Evolutionary conservation across 495 filamentous ascomycete genomes (phyloP).

Genomic region (Penicillium cataractarum): DNA sequence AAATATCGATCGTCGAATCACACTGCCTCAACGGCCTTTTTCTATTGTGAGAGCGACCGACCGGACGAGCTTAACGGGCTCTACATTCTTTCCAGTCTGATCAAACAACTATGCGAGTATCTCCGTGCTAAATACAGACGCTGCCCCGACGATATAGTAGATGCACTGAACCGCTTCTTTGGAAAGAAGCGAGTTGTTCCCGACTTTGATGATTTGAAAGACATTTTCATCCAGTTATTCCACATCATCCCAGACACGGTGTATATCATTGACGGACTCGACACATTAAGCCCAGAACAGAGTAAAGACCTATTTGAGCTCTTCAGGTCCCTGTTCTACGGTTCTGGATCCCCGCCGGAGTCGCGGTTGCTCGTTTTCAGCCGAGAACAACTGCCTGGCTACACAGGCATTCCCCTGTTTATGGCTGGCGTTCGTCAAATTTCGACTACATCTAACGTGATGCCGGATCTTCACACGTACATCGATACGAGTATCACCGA

Average conservation of each 20-base stretch:
- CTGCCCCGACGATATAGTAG: not conserved
- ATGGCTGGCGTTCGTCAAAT: conserved; percentile 26
- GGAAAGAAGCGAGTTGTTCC: conserved; percentile 15
- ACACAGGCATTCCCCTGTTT: conserved; percentile 19
- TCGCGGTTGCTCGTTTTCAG: conserved; percentile 24
- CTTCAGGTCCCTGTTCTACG: not conserved
- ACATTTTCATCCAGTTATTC: conserved; percentile 22
- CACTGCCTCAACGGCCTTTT: not conserved
- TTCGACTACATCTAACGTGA: conserved; percentile 26
- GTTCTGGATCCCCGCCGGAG: not conserved
- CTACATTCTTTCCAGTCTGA: not conserved
- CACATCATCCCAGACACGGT: not conserved
- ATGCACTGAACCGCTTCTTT: conserved; percentile 11
- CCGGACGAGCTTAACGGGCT: not conserved
- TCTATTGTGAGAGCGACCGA: not conserved
- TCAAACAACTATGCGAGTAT: conserved; percentile 2
- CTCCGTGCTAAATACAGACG: not conserved
- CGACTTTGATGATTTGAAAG: conserved; percentile 24
- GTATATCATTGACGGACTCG: not conserved
- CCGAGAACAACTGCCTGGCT: conserved; percentile 27
- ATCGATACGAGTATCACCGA: conserved; percentile 27
- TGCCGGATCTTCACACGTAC: conserved; percentile 26
- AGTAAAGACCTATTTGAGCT: not conserved
- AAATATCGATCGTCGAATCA: not conserved
- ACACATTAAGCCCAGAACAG: not conserved